Evolutionary conservation across 1,139 yeast species (phyloP).

Genomic region (Pichia sp.): DNA sequence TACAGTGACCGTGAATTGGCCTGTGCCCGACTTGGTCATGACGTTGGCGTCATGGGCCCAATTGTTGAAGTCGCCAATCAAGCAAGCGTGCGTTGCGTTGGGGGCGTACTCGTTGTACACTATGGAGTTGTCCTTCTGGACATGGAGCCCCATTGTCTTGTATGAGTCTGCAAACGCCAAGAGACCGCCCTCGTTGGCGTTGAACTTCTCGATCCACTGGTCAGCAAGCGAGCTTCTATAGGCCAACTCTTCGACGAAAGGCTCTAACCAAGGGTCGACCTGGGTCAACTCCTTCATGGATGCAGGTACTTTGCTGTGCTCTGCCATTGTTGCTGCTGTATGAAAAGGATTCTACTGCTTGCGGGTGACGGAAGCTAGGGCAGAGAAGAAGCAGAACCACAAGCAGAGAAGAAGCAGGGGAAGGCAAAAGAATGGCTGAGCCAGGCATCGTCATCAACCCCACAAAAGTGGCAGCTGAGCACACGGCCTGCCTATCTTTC

Average conservation of each 20-base stretch:
- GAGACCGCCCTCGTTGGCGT: conserved; percentile 38
- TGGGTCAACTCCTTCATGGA: conserved; percentile 56
- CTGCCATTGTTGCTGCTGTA: not conserved
- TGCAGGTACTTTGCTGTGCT: not conserved
- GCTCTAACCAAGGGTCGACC: conserved; percentile 85
- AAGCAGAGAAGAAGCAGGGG: not conserved
- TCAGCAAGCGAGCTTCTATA: conserved; percentile 53
- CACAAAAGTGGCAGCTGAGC: not conserved
- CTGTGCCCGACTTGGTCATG: conserved; percentile 55
- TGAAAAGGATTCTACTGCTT: not conserved
- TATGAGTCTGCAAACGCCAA: conserved; percentile 50
- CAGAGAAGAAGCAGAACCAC: not conserved
- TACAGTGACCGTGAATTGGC: conserved; percentile 61
- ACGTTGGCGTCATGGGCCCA: conserved; percentile 67
- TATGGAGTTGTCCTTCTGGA: conserved; percentile 51
- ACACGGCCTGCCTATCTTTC: not conserved
- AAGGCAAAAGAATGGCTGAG: not conserved
- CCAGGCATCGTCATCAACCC: not conserved
- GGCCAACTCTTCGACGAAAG: conserved; percentile 59
- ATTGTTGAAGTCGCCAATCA: conserved; percentile 85
- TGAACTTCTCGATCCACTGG: conserved; percentile 50
- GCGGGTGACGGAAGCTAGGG: not conserved
- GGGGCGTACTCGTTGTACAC: conserved; percentile 84
- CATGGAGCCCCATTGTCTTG: conserved; percentile 71
- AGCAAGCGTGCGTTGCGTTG: conserved; percentile 64